phyloP scores from a whole-genome alignment of 805 yeast genomes.

The Teunomyces tritomae region DNA sequence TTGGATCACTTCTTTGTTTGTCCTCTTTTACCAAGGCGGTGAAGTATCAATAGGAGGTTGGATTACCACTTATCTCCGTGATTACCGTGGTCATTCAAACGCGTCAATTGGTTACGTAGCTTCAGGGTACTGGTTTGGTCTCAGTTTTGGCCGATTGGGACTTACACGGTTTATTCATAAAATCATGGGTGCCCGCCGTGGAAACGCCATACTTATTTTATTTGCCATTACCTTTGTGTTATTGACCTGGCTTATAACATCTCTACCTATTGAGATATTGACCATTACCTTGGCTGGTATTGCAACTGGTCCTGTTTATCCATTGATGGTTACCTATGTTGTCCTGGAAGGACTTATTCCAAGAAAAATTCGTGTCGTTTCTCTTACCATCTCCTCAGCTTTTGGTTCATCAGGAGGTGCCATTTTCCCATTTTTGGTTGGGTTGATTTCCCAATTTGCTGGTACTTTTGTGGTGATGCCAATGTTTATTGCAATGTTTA shows the following conservation, averaged over 20 bases:
- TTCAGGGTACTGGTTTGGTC: conserved; percentile 25
- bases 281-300: conserved; percentile 18
- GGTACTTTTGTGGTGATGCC: conserved; percentile 25
- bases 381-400: conserved; percentile 23
- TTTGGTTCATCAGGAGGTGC: conserved; percentile 27
- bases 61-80: conserved; percentile 23
- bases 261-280: conserved; percentile 13
- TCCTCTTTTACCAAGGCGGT: conserved; percentile 19
- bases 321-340: conserved; percentile 20
- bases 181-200: conserved; percentile 15
- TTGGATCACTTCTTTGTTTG: conserved; percentile 18
- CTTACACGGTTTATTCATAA: conserved; percentile 17
- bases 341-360: conserved; percentile 18
- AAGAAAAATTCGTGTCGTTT: conserved; percentile 21
- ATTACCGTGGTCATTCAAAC: conserved; percentile 14
- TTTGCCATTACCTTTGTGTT: conserved; percentile 12
- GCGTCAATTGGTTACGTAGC: conserved; percentile 20
- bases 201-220: conserved; percentile 11
- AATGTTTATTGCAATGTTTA: conserved; percentile 16
- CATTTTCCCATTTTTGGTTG: conserved; percentile 20
- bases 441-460: conserved; percentile 18
- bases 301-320: conserved; percentile 21
- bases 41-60: conserved; percentile 24
- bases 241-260: conserved; percentile 16
- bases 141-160: conserved; percentile 19